Conservation (phyloP, 768 basidiomycete genomes). For the Boletus tomentosulus region DNA sequence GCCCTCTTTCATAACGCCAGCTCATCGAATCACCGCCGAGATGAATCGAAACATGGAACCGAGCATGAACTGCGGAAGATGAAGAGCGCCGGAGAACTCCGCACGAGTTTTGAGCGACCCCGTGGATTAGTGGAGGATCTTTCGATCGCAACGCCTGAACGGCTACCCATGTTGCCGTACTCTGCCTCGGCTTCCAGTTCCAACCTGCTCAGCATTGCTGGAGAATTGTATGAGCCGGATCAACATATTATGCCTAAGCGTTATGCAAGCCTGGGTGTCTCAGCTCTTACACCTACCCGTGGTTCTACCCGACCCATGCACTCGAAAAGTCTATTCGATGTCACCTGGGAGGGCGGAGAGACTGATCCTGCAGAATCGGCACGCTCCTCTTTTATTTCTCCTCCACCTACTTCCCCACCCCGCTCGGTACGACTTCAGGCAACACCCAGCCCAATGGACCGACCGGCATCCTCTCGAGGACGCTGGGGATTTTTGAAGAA, state of each 20-base stretch:
- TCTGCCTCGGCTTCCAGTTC: conserved; percentile 66
- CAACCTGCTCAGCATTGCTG: conserved; percentile 47
- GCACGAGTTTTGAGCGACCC: conserved; percentile 34
- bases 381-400: conserved; percentile 25
- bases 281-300: conserved; percentile 34
- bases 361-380: conserved; percentile 7
- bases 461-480: conserved; percentile 35
- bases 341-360: conserved; percentile 34
- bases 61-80: conserved; percentile 72
- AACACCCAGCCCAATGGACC: conserved; percentile 23
- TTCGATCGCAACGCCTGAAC: conserved; percentile 34
- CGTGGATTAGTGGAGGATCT: conserved; percentile 23
- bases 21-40: conserved; percentile 21
- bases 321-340: conserved; percentile 49
- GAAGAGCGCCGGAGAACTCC: conserved; percentile 84
- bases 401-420: conserved; percentile 28
- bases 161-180: conserved; percentile 45
- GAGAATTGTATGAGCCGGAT: conserved; percentile 32
- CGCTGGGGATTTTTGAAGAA: conserved; percentile 97
- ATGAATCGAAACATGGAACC: conserved; percentile 40
- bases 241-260: conserved; percentile 43
- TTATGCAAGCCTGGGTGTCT: conserved; percentile 65
- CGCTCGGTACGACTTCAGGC: conserved; percentile 12
- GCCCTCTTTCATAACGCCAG: conserved; percentile 23
- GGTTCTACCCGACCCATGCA: conserved; percentile 36